Conservation (phyloP, 768 basidiomycete genomes). For the Agaricus bisporus region DNA sequence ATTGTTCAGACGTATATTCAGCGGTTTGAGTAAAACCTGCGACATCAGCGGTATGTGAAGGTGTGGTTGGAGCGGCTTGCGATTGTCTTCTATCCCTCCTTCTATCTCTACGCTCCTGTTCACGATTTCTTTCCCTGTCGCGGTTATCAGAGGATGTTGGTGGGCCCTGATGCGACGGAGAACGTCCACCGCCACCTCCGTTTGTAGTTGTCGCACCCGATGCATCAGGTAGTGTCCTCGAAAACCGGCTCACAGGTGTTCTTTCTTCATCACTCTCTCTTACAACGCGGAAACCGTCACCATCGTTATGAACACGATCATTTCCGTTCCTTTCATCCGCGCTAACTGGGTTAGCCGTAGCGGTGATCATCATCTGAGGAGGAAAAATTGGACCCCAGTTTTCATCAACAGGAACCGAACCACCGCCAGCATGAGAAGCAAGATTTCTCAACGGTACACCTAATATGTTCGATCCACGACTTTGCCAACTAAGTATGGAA, state of each 20-base stretch:
- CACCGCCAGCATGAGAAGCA: background rate
- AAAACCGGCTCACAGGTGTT: constrained; percentile 7
- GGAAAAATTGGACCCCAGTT: background rate
- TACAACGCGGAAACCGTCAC: constrained; percentile 1
- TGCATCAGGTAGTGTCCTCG: background rate
- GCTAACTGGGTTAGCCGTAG: background rate
- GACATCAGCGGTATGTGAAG: background rate
- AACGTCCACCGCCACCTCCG: background rate
- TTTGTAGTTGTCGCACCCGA: background rate
- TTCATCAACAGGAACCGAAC: background rate
- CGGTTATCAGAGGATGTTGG: background rate
- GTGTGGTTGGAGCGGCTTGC: constrained; percentile 6
- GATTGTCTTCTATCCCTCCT: constrained; percentile 4
- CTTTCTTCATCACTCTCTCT: constrained; percentile 11
- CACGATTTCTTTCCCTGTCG: background rate
- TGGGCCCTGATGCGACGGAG: background rate
- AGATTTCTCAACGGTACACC: background rate
- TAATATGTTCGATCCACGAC: background rate
- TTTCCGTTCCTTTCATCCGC: background rate
- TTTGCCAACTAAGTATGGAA: constrained; percentile 3
- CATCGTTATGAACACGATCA: background rate
- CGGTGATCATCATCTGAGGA: background rate
- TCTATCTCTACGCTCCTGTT: constrained; percentile 1
- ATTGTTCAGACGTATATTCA: constrained; percentile 1
- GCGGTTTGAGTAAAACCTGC: constrained; percentile 9